phyloP scores from a whole-genome alignment of 164 flowering plant genomes.

The Vitis rupestris region DNA sequence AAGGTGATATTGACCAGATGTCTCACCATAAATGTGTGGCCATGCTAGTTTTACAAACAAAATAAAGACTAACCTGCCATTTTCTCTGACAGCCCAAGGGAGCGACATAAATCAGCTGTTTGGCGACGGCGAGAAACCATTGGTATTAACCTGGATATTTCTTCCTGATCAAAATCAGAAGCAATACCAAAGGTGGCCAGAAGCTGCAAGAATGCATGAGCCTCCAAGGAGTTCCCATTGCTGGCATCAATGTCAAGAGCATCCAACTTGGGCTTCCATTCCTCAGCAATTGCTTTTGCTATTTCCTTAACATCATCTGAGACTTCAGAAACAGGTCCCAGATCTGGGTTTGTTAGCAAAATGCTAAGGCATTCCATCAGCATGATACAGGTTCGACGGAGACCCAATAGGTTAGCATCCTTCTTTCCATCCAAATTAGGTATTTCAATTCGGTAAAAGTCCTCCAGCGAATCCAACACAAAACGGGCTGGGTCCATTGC shows the following conservation, averaged over 20 bases:
- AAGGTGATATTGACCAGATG: not conserved
- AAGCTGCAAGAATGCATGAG: slow-evolving; percentile 95
- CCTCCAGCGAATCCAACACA: slow-evolving; percentile 71
- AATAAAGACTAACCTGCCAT: slow-evolving; percentile 73
- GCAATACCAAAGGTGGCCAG: slow-evolving; percentile 75
- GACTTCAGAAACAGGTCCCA: slow-evolving; percentile 37
- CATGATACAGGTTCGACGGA: slow-evolving; percentile 91
- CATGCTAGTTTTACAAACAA: not conserved
- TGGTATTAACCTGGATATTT: slow-evolving; percentile 67
- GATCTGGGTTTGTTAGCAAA: slow-evolving; percentile 35
- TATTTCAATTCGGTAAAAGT: slow-evolving; percentile 60
- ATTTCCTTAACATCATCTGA: slow-evolving; percentile 55
- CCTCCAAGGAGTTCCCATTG: slow-evolving; percentile 93
- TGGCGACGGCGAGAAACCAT: slow-evolving; percentile 94
- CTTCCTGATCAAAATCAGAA: slow-evolving; percentile 72
- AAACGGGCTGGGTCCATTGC: slow-evolving; percentile 67
- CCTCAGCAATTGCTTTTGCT: slow-evolving; percentile 78
- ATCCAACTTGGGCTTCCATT: slow-evolving; percentile 91
- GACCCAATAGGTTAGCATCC: slow-evolving; percentile 72
- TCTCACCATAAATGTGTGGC: not conserved
- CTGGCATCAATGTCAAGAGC: slow-evolving; percentile 73
- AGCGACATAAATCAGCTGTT: slow-evolving; percentile 81
- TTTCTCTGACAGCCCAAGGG: slow-evolving; percentile 73
- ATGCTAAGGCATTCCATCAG: slow-evolving; percentile 84
- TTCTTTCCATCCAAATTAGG: slow-evolving; percentile 66